These are phyloP conservation scores for Hygrocybe punicea DNA, from an alignment of 768 basidiomycete genomes.

Conservation along the genomic window DNA sequence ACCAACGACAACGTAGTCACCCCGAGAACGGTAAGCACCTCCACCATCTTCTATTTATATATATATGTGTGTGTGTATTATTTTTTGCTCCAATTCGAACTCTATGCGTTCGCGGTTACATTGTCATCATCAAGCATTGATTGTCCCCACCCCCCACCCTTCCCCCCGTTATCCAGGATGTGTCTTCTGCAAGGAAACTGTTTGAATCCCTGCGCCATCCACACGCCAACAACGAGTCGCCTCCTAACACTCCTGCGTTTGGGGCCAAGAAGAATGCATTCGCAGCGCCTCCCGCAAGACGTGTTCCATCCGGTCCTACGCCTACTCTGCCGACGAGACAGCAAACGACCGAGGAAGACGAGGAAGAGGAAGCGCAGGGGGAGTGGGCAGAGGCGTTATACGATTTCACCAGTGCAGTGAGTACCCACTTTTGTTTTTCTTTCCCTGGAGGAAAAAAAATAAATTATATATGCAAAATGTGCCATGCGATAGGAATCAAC, in stretches of 20 bases:
- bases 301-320: slow-evolving; percentile 21
- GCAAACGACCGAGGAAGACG: slow-evolving; percentile 29
- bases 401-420: slow-evolving; percentile 65
- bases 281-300: slow-evolving; percentile 52
- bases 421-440: not conserved
- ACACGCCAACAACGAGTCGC: slow-evolving; percentile 29
- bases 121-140: too few species aligned
- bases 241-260: slow-evolving; percentile 17
- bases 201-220: slow-evolving; percentile 46
- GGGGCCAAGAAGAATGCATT: slow-evolving; percentile 41
- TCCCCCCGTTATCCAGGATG: slow-evolving; percentile 24
- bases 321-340: slow-evolving; percentile 30
- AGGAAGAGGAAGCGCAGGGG: slow-evolving; percentile 34
- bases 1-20: too few species aligned
- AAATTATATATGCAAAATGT: not conserved
- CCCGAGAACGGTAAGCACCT: too few species aligned
- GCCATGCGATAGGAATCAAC: slow-evolving; percentile 54
- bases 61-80: too few species aligned
- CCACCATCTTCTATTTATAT: too few species aligned
- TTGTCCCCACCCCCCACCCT: not conserved
- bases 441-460: too few species aligned
- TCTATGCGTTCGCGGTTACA: too few species aligned
- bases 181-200: slow-evolving; percentile 47
- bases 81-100: too few species aligned
- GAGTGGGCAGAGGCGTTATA: slow-evolving; percentile 81